Conservation (phyloP, 208 protist species). For the Herpetomonas tarakana region DNA sequence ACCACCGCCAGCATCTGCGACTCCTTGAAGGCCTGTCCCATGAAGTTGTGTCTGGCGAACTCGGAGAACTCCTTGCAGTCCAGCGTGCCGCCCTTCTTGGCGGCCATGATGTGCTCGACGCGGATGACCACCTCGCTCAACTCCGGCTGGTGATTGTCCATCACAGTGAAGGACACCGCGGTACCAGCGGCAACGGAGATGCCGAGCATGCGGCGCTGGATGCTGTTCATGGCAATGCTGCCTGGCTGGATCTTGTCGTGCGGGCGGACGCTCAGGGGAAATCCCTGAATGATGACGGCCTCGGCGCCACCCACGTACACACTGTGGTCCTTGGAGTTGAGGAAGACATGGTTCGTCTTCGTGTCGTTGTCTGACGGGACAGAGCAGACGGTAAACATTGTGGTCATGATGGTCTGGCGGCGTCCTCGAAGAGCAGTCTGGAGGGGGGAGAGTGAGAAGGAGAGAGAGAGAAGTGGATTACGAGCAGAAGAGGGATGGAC, state of each 20-base stretch:
- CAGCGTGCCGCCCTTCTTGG: conserved; percentile 52
- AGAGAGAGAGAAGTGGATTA: not conserved
- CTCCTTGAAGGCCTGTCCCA: conserved; percentile 53
- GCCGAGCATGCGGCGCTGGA: conserved; percentile 66
- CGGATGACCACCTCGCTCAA: conserved; percentile 32
- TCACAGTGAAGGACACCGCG: conserved; percentile 31
- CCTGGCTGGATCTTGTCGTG: conserved; percentile 36
- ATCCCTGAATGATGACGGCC: conserved; percentile 50
- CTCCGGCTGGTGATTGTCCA: conserved; percentile 20
- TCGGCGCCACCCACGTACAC: not conserved
- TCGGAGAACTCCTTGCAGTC: conserved; percentile 59
- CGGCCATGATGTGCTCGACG: conserved; percentile 53
- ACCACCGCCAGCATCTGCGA: conserved; percentile 65
- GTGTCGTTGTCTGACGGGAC: conserved; percentile 58
- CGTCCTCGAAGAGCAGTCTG: not conserved
- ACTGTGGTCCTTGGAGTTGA: conserved; percentile 33
- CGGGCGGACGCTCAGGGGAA: conserved; percentile 41
- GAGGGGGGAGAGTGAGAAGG: no score
- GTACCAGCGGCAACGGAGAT: conserved; percentile 52
- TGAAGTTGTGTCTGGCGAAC: conserved; percentile 45
- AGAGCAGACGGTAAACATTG: conserved; percentile 35
- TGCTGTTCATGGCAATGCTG: conserved; percentile 66
- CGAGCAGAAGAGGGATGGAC: not conserved
- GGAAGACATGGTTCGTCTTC: conserved; percentile 63
- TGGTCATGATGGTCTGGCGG: conserved; percentile 7